A percentile compares a stretch with the other conserved stretches of the same genome.
These are phyloP conservation scores for Microdochium trichocladiopsis DNA, from an alignment of 2,329 filamentous ascomycete species.

Conservation along the genomic window DNA sequence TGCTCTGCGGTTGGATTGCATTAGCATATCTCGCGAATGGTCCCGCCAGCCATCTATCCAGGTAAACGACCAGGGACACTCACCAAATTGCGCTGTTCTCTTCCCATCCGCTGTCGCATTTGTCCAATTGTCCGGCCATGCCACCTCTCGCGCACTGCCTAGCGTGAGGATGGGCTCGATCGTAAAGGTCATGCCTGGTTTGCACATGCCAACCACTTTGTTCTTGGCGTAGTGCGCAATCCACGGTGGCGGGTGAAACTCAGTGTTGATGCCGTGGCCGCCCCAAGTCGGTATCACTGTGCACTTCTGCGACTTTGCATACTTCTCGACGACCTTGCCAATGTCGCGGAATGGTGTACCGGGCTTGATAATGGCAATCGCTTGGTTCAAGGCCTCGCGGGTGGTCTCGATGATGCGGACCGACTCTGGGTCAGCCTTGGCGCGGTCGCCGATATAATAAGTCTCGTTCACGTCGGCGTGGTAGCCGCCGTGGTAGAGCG, in stretches of 20 bases:
- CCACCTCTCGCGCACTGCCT: slow-evolving; percentile 81
- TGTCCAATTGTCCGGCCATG: slow-evolving; percentile 98
- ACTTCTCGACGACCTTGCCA: slow-evolving; percentile 87
- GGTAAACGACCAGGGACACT: slow-evolving; percentile 24
- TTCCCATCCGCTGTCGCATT: slow-evolving; percentile 84
- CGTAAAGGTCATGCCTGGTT: slow-evolving; percentile 93
- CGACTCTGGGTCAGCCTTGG: slow-evolving; percentile 70
- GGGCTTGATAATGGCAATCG: slow-evolving; percentile 84
- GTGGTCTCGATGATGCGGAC: slow-evolving; percentile 85
- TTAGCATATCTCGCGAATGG: not conserved
- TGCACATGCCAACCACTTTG: slow-evolving; percentile 86
- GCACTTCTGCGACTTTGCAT: slow-evolving; percentile 74
- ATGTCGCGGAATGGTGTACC: slow-evolving; percentile 86
- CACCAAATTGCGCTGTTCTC: slow-evolving; percentile 82
- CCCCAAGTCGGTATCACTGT: slow-evolving; percentile 90
- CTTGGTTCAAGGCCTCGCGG: slow-evolving; percentile 79
- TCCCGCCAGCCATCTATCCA: not conserved
- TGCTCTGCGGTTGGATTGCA: slow-evolving; percentile 46
- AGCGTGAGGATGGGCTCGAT: slow-evolving; percentile 96
- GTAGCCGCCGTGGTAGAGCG: slow-evolving; percentile 85
- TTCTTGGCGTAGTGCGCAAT: slow-evolving; percentile 96
- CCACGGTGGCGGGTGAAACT: slow-evolving; percentile 89
- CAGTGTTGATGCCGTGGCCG: slow-evolving; percentile 83
- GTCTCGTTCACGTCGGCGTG: slow-evolving; percentile 96
- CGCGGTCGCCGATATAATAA: slow-evolving; percentile 88